Evolutionary conservation across 345 rosid genomes (phyloP).

Genomic region (Salix brachista): DNA sequence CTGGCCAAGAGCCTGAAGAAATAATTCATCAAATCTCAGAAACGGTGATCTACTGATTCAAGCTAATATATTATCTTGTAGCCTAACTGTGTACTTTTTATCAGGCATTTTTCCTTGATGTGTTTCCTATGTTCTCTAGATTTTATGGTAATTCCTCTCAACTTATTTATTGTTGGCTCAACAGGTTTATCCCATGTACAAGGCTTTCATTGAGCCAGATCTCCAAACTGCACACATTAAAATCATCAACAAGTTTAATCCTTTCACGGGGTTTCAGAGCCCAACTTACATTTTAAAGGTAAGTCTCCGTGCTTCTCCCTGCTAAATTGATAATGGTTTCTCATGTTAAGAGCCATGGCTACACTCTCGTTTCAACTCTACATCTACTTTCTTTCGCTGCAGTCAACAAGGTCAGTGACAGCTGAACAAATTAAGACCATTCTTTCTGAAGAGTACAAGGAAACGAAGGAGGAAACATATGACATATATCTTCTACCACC

Average conservation of each 20-base stretch:
- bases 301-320: constrained; percentile 5
- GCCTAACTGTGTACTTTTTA: constrained; percentile 3
- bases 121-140: background rate
- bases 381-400: constrained; percentile 26
- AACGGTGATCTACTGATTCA: constrained; percentile 54
- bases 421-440: constrained; percentile 74
- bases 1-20: constrained; percentile 97
- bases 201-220: constrained; percentile 99
- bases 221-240: constrained; percentile 93
- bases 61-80: constrained; percentile 13
- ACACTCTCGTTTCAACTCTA: constrained; percentile 8
- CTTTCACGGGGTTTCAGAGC: constrained; percentile 94
- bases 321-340: background rate
- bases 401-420: constrained; percentile 73
- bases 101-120: background rate
- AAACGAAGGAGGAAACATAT: constrained; percentile 85
- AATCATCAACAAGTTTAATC: constrained; percentile 94
- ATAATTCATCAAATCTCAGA: constrained; percentile 98
- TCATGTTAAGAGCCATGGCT: background rate
- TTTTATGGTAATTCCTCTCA: too few species aligned
- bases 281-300: constrained; percentile 96
- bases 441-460: constrained; percentile 51
- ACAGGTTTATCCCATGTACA: constrained; percentile 98
- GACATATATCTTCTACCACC: constrained; percentile 99
- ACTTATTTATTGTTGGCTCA: too few species aligned